phyloP scores from a whole-genome alignment of 352 stramenopile species.

The Plasmopara viticola region DNA sequence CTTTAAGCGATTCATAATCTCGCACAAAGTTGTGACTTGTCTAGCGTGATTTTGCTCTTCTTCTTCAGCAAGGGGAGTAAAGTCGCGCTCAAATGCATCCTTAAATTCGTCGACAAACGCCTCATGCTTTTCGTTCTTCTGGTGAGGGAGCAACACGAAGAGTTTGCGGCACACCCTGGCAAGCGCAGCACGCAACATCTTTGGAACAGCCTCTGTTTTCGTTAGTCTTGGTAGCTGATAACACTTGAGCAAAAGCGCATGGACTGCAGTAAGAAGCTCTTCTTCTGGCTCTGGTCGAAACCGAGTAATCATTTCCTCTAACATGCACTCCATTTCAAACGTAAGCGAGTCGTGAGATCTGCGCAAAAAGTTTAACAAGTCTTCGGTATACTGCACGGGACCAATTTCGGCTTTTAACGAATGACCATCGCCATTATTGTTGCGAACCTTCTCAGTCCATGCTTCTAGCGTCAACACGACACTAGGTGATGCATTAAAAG shows the following conservation, averaged over 20 bases:
- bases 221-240: slow-evolving; percentile 82
- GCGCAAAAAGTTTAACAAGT: slow-evolving; percentile 93
- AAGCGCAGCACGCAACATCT: slow-evolving; percentile 87
- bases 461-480: slow-evolving; percentile 62
- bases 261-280: slow-evolving; percentile 94
- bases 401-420: slow-evolving; percentile 63
- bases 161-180: slow-evolving; percentile 91
- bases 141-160: slow-evolving; percentile 75
- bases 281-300: slow-evolving; percentile 96
- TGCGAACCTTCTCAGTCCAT: slow-evolving; percentile 61
- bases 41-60: slow-evolving; percentile 19
- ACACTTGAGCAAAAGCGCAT: slow-evolving; percentile 93
- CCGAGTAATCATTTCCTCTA: slow-evolving; percentile 98
- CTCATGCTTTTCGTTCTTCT: slow-evolving; percentile 85
- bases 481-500: slow-evolving; percentile 59
- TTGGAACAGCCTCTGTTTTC: slow-evolving; percentile 71
- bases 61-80: slow-evolving; percentile 38
- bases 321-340: slow-evolving; percentile 96
- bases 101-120: slow-evolving; percentile 88
- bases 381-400: slow-evolving; percentile 85
- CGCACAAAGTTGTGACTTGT: slow-evolving; percentile 52
- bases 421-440: slow-evolving; percentile 24
- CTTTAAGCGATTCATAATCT: slow-evolving; percentile 87
- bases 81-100: slow-evolving; percentile 78
- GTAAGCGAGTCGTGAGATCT: slow-evolving; percentile 84